Base-by-base conservation (phyloP, 2,329 filamentous ascomycete genomes). In the Ophiosphaerella herpotricha region DNA sequence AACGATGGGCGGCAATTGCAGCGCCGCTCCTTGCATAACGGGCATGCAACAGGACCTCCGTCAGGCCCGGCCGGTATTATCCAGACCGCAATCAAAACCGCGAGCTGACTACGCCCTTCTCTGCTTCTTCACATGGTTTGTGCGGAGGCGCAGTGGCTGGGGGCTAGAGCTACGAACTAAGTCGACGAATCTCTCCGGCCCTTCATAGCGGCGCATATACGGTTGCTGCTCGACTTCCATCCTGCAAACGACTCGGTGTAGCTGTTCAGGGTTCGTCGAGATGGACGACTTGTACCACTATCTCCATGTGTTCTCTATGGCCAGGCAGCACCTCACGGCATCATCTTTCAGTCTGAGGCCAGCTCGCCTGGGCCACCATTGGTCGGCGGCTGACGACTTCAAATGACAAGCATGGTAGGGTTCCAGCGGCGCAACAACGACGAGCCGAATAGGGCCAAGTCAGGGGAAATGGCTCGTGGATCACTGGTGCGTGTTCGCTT, bases 401-500 rank as follows among this genome's bases (percentile, higher is more conserved):
- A 53, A 52, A 49, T 35, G 32, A 46, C 18, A 13, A 43, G 24
- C 33, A 23, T 45, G 8, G 32, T 39, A 35, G 36, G 45, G 52
- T 53, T 42, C 31, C 46, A 48, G 48, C 47, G 41, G 18, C 33
- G 12, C 48, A 36, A 44, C 31, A 23, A 46, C 31, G 47, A 46
- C 38, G 42, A 29, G 45, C 47, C 45, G 23, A 40, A 59, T 60
- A 6, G 24, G 52, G 56, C 21, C 47, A 63, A 61, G 62, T 66
- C 64, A 68, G 64, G 64, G 64, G 64, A 54, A 58, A 35, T 46
- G 14, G 36, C 47, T 41, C 43, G 58, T 54, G 52, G 51, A 62
- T 62, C 57, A 39, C 45, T 57, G 44, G 55, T 50, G 47, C 46
- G 48, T 47, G 48, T 44, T 57, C 51, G 55, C 63, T 66, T 65